phyloP scores from a whole-genome alignment of 352 stramenopile species.

The Globisporangium abappressorium region DNA sequence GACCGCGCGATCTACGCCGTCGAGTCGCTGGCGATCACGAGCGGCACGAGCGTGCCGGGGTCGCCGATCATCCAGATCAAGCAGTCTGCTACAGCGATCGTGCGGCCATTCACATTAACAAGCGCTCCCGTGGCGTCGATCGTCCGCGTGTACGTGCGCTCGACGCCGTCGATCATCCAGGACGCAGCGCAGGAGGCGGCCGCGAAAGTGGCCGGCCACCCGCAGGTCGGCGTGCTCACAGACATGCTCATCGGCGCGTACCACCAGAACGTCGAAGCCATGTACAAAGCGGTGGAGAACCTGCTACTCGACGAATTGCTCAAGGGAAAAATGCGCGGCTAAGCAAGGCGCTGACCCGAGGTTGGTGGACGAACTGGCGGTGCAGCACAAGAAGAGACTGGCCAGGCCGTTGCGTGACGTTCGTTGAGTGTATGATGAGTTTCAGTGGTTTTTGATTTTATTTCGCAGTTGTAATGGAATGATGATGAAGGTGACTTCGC shows the following conservation, averaged over 20 bases:
- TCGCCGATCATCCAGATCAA: constrained; percentile 19
- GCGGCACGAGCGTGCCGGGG: not conserved
- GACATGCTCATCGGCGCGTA: constrained; percentile 20
- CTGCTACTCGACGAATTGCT: constrained; percentile 18
- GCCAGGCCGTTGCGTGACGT: not conserved
- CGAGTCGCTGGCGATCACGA: constrained; percentile 18
- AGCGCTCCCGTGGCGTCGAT: constrained; percentile 18
- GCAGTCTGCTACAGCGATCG: constrained; percentile 14
- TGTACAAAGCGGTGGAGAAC: constrained; percentile 23
- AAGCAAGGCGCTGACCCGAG: no score
- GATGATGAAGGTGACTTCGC: not conserved
- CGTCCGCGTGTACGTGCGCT: constrained; percentile 19
- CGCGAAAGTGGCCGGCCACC: constrained; percentile 7
- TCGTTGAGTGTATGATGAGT: not conserved
- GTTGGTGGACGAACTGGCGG: no score
- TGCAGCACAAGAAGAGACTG: not conserved
- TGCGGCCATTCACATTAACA: constrained; percentile 10
- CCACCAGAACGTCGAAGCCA: constrained; percentile 22
- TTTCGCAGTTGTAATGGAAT: not conserved
- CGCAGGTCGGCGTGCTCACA: constrained; percentile 19
- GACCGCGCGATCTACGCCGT: constrained; percentile 13
- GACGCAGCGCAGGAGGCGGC: not conserved
- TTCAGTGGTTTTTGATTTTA: not conserved
- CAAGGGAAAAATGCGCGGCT: constrained; percentile 10
- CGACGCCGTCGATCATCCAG: constrained; percentile 20